Percentiles rank a stretch among this genome's conserved stretches.
phyloP scores from a whole-genome alignment of 2,329 filamentous ascomycete genomes.

The Claviceps maximensis region DNA sequence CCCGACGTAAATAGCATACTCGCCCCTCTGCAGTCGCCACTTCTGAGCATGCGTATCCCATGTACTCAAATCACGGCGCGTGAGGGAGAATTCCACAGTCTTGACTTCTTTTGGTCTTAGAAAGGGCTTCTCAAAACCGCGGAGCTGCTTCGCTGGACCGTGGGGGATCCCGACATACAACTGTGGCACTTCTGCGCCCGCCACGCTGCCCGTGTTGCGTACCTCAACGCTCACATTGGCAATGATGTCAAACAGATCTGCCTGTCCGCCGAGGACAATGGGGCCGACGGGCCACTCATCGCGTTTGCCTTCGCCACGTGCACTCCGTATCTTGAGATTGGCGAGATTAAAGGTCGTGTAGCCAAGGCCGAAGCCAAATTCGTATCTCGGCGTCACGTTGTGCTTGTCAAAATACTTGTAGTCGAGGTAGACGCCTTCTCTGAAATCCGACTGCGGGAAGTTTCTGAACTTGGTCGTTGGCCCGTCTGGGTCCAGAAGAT shows the following conservation, averaged over 20 bases:
- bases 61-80: conserved; percentile 49
- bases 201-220: conserved; percentile 27
- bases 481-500: conserved; percentile 24
- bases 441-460: conserved; percentile 38
- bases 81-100: conserved; percentile 39
- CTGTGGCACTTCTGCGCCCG: conserved; percentile 34
- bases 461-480: conserved; percentile 37
- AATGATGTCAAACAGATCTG: conserved; percentile 34
- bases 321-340: conserved; percentile 23
- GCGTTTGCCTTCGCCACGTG: conserved; percentile 9
- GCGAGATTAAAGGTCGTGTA: conserved; percentile 41
- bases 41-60: conserved; percentile 51
- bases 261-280: conserved; percentile 29
- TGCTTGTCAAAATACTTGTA: conserved; percentile 40
- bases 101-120: conserved; percentile 31
- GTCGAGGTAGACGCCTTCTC: conserved; percentile 38
- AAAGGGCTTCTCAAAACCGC: conserved; percentile 50
- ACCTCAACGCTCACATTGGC: conserved; percentile 25
- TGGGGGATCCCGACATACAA: conserved; percentile 34
- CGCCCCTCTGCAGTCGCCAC: conserved; percentile 39
- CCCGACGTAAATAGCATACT: conserved; percentile 32
- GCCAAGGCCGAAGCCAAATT: conserved; percentile 43
- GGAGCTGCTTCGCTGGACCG: conserved; percentile 43
- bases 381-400: conserved; percentile 36
- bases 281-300: conserved; percentile 25